Base-by-base conservation (phyloP, 495 filamentous ascomycete genomes). In the Penicillium malachiteum region DNA sequence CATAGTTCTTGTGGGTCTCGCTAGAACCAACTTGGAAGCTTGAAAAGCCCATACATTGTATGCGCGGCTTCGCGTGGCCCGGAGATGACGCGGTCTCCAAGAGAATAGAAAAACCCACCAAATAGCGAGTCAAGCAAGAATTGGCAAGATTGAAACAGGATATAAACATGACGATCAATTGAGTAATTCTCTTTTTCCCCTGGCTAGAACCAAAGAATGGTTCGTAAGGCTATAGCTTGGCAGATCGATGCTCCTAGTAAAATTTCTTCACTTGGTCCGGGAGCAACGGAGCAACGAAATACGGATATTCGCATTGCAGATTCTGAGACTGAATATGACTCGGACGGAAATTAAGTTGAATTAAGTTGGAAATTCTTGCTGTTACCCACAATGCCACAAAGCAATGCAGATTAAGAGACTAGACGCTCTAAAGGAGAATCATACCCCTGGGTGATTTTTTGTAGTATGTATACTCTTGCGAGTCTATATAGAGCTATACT, bases 191-290 rank as follows among this genome's bases (percentile, higher is more conserved):
- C 44, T 17, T 40, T 34, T 49, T 55, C 42, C 37, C 14, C 31
- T 14, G 37, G 21, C 44, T 48, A 21, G 44, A 40, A 12, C 32
- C 17, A 47, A 38, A 16, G 43, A n/a, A 16, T 33, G 26, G 21
- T 12, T 35, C 34, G 30, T 55, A 55, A 55, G 52, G 52, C 52
- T 49, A 30, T 49, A 30, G 43, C 21, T 46, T 14, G 26, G 26
- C 12, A 11, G 7, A 7, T 48, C 3, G 21, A 16, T 9, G 35
- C n/a, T n/a, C n/a, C n/a, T n/a, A n/a, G 30, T 43, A 55, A 55
- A 55, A 48, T 26, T 37, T 55, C 52, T 55, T 45, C 47, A 43
- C 37, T 45, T n/a, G n/a, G n/a, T n/a, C n/a, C 52, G 52, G 12
- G 21, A 46, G 7, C 21, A 21, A 26, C 14, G 43, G 31, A 31